These are phyloP conservation scores for Zasmidium angulare DNA, from an alignment of 2,329 filamentous ascomycete species.

Conservation along the genomic window DNA sequence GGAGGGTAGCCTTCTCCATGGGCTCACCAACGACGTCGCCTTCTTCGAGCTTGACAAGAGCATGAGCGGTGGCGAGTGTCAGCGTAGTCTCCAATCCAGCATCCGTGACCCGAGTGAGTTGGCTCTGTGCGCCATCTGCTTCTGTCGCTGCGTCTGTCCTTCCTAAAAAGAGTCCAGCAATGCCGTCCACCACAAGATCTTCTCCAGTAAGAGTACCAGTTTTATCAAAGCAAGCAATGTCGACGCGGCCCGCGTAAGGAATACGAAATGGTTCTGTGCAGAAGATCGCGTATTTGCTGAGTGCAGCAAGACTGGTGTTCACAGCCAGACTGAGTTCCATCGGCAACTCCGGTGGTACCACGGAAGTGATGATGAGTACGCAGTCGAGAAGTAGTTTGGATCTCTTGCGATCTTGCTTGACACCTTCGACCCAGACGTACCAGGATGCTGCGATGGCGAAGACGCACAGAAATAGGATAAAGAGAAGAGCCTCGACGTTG, in stretches of 20 bases:
- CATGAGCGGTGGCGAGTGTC: constrained; percentile 91
- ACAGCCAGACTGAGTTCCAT: constrained; percentile 98
- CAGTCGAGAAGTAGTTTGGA: constrained; percentile 97
- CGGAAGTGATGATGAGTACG: constrained; percentile 94
- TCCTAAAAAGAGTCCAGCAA: constrained; percentile 81
- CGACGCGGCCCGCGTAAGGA: constrained; percentile 90
- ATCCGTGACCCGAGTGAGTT: constrained; percentile 69
- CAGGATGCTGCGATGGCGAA: constrained; percentile 97
- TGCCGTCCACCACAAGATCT: constrained; percentile 93
- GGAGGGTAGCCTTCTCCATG: constrained; percentile 96
- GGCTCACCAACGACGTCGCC: constrained; percentile 96
- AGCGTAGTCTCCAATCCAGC: constrained; percentile 81
- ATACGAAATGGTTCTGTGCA: constrained; percentile 99
- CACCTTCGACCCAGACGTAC: constrained; percentile 99
- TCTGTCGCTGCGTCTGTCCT: constrained; percentile 64
- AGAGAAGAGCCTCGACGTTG: constrained; percentile 92
- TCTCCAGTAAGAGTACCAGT: constrained; percentile 96
- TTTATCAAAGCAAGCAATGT: constrained; percentile 98
- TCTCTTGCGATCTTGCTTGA: constrained; percentile 88
- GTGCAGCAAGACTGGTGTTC: constrained; percentile 91
- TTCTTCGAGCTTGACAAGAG: constrained; percentile 92
- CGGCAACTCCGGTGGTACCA: constrained; percentile 95
- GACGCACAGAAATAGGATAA: constrained; percentile 93
- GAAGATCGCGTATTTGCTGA: constrained; percentile 96
- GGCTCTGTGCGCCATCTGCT: constrained; percentile 77